A percentile compares a stretch with the other conserved stretches of the same genome.
phyloP scores from a whole-genome alignment of 192 early-diverging fungal genomes.

The Obelidium mucronatum region DNA sequence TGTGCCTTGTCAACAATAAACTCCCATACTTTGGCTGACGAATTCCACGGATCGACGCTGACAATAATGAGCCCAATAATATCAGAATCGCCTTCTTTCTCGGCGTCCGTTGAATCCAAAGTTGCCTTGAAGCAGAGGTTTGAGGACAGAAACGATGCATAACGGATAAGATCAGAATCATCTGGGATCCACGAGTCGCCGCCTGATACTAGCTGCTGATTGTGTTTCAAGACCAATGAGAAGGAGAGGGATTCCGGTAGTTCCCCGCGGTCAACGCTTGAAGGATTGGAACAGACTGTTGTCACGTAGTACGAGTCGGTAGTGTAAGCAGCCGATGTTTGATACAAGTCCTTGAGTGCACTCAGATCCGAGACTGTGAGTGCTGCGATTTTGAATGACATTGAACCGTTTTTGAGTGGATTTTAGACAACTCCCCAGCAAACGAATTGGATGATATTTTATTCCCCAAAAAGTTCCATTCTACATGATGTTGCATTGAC shows the following conservation, averaged over 20 bases:
- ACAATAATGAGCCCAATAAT: not conserved
- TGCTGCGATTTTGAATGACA: not conserved
- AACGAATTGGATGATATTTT: too few relatives aligned
- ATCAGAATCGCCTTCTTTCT: too few relatives aligned
- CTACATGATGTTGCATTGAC: too few relatives aligned
- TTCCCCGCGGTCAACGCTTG: not conserved
- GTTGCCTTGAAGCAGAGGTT: not conserved
- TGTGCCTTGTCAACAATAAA: not conserved
- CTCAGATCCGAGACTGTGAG: not conserved
- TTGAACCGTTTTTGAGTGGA: too few relatives aligned
- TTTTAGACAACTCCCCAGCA: too few relatives aligned
- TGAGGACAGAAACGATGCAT: not conserved
- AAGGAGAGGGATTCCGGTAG: not conserved
- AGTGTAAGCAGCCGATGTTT: not conserved
- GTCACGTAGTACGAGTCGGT: not conserved
- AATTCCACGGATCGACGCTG: not conserved
- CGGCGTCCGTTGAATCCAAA: too few relatives aligned
- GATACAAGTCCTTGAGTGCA: not conserved
- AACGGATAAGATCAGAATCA: not conserved
- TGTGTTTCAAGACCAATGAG: not conserved
- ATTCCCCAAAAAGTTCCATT: too few relatives aligned
- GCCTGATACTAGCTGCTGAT: not conserved
- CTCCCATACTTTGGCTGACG: not conserved
- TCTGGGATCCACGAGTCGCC: constrained; percentile 4
- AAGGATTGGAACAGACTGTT: not conserved